Base-by-base conservation (phyloP, 306 rosid species). In the Psophocarpus tetragonolobus region DNA sequence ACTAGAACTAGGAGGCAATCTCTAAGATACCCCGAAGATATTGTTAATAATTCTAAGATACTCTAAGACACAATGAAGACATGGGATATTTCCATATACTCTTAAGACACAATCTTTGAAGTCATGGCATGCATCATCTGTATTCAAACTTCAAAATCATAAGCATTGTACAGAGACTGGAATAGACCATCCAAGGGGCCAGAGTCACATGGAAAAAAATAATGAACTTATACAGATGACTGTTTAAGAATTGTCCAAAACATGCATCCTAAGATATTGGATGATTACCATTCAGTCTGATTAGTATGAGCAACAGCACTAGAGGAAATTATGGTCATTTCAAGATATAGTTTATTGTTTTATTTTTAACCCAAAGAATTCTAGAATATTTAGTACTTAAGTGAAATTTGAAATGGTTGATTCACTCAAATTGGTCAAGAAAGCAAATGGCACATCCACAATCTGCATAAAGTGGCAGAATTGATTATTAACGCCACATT, bases 91-190 rank as follows among this genome's bases (percentile, higher is more conserved):
- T 17, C 20, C 27, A 51, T 51, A 51, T 18, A 51, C 20, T 51
- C 13, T 51, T 6, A 6, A 11, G 8, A 51, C 20, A 23, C 5
- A 26, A 51, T 13, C 15, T 21, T 23, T 21, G 44, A 65, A 50
- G 33, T 27, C 42, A 35, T 56, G 64, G 30, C 61, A 56, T 56
- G 76, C 36, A 42, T 66, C 39, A 42, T 41, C 9, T 42, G 18
- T 24, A n/a, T n/a, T n/a, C n/a, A n/a, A n/a, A n/a, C 15, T 47
- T 51, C 68, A 64, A 50, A 63, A 75, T 58, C 85, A 75, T 47
- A 38, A 51, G 51, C 24, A 39, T 39, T 4, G 48, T 36, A 23
- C 3, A 8, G 8, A 68, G 48, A 29, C 23, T 50, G 36, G 12
- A 47, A 60, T 35, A 56, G 39, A 61, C 54, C 14, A n/a, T 23